phyloP scores from a whole-genome alignment of 495 filamentous ascomycete genomes.

The Aspergillus incahuasiensis region DNA sequence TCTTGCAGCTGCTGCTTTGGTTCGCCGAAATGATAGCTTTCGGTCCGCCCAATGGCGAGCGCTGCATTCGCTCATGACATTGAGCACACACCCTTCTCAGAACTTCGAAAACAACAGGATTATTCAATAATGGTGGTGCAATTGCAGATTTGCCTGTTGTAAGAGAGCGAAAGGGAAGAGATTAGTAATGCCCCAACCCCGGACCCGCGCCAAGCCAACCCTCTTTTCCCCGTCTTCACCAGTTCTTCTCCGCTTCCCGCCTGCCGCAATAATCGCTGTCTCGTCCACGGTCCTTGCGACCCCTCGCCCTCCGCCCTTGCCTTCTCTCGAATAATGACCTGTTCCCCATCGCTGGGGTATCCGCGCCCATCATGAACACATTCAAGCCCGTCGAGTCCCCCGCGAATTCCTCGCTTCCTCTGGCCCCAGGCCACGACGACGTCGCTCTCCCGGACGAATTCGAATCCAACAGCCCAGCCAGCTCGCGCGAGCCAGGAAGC shows the following conservation, averaged over 20 bases:
- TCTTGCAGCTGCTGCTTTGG: neutral
- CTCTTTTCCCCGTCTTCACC: conserved; percentile 34
- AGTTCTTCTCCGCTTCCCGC: conserved; percentile 27
- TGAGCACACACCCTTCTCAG: neutral
- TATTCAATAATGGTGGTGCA: too few relatives aligned
- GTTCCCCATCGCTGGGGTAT: conserved; percentile 35
- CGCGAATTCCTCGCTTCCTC: conserved; percentile 23
- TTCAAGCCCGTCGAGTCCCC: conserved; percentile 38
- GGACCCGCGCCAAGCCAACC: conserved; percentile 2
- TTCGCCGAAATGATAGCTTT: neutral
- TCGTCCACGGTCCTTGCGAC: conserved; percentile 3
- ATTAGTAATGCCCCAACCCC: neutral
- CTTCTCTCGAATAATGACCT: conserved; percentile 35
- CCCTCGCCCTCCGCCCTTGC: conserved; percentile 5
- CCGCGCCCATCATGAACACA: conserved; percentile 43
- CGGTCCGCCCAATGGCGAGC: conserved; percentile 13
- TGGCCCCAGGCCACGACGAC: conserved; percentile 30
- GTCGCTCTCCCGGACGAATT: conserved; percentile 32
- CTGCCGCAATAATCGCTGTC: conserved; percentile 5
- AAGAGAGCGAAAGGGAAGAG: too few relatives aligned
- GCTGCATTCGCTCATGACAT: conserved; percentile 5
- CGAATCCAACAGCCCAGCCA: conserved; percentile 42
- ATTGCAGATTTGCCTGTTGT: too few relatives aligned
- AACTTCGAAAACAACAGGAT: neutral
- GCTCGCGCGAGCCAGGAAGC: conserved; percentile 40